Base-by-base conservation (phyloP, 1,139 yeast genomes). In the Nadsonia commutata region DNA sequence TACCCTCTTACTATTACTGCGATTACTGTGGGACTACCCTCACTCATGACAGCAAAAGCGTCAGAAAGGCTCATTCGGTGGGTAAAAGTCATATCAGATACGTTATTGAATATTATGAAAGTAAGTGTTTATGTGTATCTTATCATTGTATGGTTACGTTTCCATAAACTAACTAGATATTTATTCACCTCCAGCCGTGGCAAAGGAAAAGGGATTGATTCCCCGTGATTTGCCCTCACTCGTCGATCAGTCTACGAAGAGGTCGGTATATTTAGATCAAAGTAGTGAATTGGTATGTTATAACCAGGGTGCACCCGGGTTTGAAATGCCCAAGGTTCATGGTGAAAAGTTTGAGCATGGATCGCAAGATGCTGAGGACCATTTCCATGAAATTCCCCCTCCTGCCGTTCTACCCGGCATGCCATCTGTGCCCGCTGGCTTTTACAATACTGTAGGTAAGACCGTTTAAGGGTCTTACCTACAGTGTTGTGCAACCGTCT, bases 41-140 rank as follows among this genome's bases (percentile, higher is more conserved):
- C 48, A 86, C 95, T 2, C 96, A 86, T 57, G 95, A 85, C 62
- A 81, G 94, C 23, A 68, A 78, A 58, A 81, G 94, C 63, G 96
- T 86, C 43, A 66, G 95, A 39, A 79, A 81, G 56, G 79, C 88
- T 38, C 97, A 88, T 61, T 64, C 83, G 42, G 66, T 73, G 41
- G 97, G 97, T 13, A 75, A 76, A 54, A 80, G 82, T 58, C 97
- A 88, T 59, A 68, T 83, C 42, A 72, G 74, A 51, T 70, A 74
- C 47, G 84, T 82, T 47, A 77, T 86, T 47, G 82, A 80, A 48
- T 86, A 84, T 64, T 86, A 82, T 54, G 84, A 79, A 55, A 60
- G 65, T 58, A 48, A 36, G 63, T 48, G 13, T 19, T 23, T 17
- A 19, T 39, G 23, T 8, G 6, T 17, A n/a, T n/a, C n/a, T 37